phyloP scores from a whole-genome alignment of 306 rosid genomes.

The Lathyrus sativus region DNA sequence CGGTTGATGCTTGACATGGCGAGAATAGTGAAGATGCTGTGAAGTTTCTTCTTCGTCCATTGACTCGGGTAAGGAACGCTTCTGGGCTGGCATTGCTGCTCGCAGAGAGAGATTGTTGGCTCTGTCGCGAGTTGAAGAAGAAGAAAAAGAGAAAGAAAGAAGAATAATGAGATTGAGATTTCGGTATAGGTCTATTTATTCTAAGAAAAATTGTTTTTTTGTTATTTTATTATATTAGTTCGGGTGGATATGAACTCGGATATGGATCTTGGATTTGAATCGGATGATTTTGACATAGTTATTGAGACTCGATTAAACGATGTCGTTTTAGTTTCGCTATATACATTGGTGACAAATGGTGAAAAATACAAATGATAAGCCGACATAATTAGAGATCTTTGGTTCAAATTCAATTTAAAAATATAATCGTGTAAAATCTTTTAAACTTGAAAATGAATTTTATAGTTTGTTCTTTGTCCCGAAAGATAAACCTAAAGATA shows the following conservation, averaged over 20 bases:
- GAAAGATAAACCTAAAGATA: too few relatives aligned
- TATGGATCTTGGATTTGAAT: neutral
- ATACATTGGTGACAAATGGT: too few relatives aligned
- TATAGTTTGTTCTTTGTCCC: too few relatives aligned
- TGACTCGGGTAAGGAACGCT: slow-evolving; percentile 60
- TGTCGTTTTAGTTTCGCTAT: neutral
- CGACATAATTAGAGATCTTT: too few relatives aligned
- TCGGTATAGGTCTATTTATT: slow-evolving; percentile 11
- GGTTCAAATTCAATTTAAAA: too few relatives aligned
- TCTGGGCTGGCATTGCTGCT: slow-evolving; percentile 90
- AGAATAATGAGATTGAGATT: slow-evolving; percentile 29
- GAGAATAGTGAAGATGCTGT: slow-evolving; percentile 38
- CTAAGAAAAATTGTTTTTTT: neutral
- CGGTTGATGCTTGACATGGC: slow-evolving; percentile 63
- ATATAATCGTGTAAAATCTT: too few relatives aligned
- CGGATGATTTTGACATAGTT: too few relatives aligned
- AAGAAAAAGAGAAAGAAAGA: neutral
- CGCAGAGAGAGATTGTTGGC: slow-evolving; percentile 25
- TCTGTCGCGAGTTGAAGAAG: slow-evolving; percentile 14
- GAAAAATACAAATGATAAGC: too few relatives aligned
- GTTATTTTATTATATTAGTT: neutral
- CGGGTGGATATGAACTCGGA: neutral
- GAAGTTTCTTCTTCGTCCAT: slow-evolving; percentile 53
- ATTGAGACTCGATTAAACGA: neutral
- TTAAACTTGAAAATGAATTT: too few relatives aligned